phyloP scores from a whole-genome alignment of 2,329 filamentous ascomycete species.

The Pseudogymnoascus sp. region DNA sequence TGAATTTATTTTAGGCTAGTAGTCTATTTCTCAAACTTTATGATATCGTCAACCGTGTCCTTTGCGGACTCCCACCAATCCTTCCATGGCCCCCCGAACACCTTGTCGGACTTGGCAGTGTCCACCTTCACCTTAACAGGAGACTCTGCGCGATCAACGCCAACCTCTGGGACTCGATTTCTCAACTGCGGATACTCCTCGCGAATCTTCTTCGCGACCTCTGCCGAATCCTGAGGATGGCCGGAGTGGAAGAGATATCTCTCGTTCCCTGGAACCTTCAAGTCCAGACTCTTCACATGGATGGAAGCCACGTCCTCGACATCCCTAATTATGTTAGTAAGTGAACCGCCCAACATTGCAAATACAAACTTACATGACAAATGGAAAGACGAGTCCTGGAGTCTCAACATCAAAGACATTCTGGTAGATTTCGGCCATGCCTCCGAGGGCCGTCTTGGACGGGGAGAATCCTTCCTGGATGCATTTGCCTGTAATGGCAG shows the following conservation, averaged over 20 bases:
- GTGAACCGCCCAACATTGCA: no score
- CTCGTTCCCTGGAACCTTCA: slow-evolving; percentile 2
- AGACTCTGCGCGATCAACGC: slow-evolving; percentile 24
- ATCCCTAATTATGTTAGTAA: no score
- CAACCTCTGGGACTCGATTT: slow-evolving; percentile 34
- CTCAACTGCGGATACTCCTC: slow-evolving; percentile 45
- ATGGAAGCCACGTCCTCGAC: no score
- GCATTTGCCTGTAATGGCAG: no score
- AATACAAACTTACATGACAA: no score
- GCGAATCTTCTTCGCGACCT: slow-evolving; percentile 45
- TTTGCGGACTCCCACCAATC: slow-evolving; percentile 8
- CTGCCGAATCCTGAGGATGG: not conserved
- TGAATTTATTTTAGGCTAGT: no score
- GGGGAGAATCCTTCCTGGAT: no score
- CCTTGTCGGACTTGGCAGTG: slow-evolving; percentile 11
- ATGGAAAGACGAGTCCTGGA: no score
- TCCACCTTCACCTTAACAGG: slow-evolving; percentile 18
- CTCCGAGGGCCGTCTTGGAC: no score
- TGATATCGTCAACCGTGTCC: slow-evolving; percentile 11
- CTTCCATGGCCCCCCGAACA: slow-evolving; percentile 9
- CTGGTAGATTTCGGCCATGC: no score
- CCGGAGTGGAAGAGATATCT: slow-evolving; percentile 8
- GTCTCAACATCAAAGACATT: no score
- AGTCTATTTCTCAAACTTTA: not conserved
- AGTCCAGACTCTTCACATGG: not conserved